Base-by-base conservation (phyloP, 2,329 filamentous ascomycete species). In the Bipolaris oryzae region DNA sequence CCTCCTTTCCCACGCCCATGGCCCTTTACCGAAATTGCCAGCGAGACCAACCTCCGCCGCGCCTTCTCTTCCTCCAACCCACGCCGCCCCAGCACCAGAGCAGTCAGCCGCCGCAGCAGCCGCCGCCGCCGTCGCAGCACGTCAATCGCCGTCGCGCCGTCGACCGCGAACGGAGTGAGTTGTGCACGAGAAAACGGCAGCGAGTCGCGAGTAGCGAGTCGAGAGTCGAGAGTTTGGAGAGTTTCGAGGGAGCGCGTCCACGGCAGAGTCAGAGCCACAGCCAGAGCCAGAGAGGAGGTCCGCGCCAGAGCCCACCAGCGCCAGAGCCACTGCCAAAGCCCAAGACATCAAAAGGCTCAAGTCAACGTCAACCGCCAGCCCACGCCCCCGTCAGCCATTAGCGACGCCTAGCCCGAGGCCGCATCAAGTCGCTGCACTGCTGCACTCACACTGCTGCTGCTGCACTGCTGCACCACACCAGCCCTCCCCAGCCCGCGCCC, bases 21-120 rank as follows among this genome's bases (percentile, higher is more conserved):
- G 47, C 41, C 50, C 57, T 56, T 53, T 60, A 55, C 43, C 59
- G 60, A 64, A 49, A 64, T 64, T 64, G 41, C 56, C 48, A 49
- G 55, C 43, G 41, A 50, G 47, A 50, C 38, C 38, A 59, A 39
- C 58, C 61, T 64, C 67, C 65, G 70, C 69, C 67, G 70, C 69
- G 62, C 68, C 62, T 66, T 61, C 68, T 62, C 59, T 56, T 56
- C 59, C 66, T 62, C 70, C 64, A 65, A 71, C 70, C 62, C 69
- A 66, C 70, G 67, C 64, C 66, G 62, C 49, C 62, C 53, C n/a
- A 51, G 57, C 54, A 52, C 53, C 55, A 18, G 25, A 28, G 28
- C 34, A 34, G 9, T 37, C 7, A 28, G 25, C 25, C 9, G 25
- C 25, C 25, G 25, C 25, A 28, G 25, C 23, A 6, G 23, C 23